Base-by-base conservation (phyloP, 805 yeast species). In the Schwanniomyces polymorphus region DNA sequence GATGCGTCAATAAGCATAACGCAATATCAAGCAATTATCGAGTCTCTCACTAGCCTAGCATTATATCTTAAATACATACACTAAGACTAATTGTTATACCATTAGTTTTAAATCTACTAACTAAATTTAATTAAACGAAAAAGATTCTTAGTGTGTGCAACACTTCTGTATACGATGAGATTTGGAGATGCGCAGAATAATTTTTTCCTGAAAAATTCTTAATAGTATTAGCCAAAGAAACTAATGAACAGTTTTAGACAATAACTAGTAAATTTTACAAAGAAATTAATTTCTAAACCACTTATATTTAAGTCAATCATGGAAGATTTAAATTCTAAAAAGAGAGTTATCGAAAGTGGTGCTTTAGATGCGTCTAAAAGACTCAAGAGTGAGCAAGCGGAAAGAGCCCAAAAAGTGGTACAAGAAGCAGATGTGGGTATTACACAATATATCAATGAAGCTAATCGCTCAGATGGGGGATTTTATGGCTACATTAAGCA, bases 361-460 rank as follows among this genome's bases (percentile, higher is more conserved):
- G 44, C 23, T 7, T 46, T 38, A 27, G 47, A 34, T 25, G 40
- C 43, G 9, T 27, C 52, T 10, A 60, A 55, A 44, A 59, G 45
- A 44, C 42, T 35, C 38, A 56, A 47, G 44, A 44, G 45, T 35
- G 51, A 48, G 39, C 51, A 50, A 38, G 29, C 28, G n/a, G 56
- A 57, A 38, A 42, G 60, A 18, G 59, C 59, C 5, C 46, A 48
- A 25, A 57, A 52, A 48, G 84, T 86, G 8, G 78, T 86, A 41
- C 78, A 75, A 44, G 97, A 91, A 61, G 31, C 53, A 2, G 95
- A 91, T 63, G 99, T 94, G 8, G 99, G 99, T 5, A 92, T 94
- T 53, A 83, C 89, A 1, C 80, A 81, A 43, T 91, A 72, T 57
- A 67, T 90, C 29, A 80, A 82, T 41, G 62, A 73, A 2, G 75